Percentiles rank a stretch among this genome's conserved stretches.
Evolutionary conservation across 2,329 filamentous ascomycete genomes (phyloP).

Genomic region (Triangularia verruculosa): DNA sequence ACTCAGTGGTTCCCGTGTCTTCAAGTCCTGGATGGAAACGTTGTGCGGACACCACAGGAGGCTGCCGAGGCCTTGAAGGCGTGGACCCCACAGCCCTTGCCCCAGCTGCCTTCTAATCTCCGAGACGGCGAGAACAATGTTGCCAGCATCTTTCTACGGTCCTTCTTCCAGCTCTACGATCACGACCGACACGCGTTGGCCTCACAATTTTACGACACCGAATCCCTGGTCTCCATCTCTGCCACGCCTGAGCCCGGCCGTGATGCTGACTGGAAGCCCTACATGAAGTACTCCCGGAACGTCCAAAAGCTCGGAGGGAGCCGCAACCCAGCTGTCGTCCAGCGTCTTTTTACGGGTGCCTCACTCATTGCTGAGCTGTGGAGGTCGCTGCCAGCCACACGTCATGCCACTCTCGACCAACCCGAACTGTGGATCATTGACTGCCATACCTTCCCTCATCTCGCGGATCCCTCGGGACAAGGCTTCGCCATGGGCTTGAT

Average conservation of each 20-base stretch:
- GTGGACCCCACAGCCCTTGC: conserved; percentile 53
- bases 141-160: conserved; percentile 70
- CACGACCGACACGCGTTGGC: conserved; percentile 62
- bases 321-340: conserved; percentile 53
- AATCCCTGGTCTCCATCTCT: conserved; percentile 72
- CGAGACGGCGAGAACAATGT: conserved; percentile 66
- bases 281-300: conserved; percentile 77
- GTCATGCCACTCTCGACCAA: conserved; percentile 69
- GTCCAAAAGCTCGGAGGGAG: conserved; percentile 63
- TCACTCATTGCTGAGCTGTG: conserved; percentile 66
- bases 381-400: conserved; percentile 67
- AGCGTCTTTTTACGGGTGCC: conserved; percentile 63
- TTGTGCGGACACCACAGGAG: conserved; percentile 71
- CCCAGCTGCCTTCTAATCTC: conserved; percentile 65
- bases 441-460: conserved; percentile 68
- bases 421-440: conserved; percentile 77
- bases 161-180: conserved; percentile 74
- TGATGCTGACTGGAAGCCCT: conserved; percentile 65
- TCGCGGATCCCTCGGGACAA: conserved; percentile 66
- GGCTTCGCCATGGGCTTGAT: conserved; percentile 66
- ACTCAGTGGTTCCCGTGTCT: conserved; percentile 81
- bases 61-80: conserved; percentile 52
- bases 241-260: conserved; percentile 60
- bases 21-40: conserved; percentile 69
- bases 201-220: conserved; percentile 68